A percentile compares a stretch with the other conserved stretches of the same genome.
phyloP scores from a whole-genome alignment of 2,329 filamentous ascomycete species.

The Diaporthe batatas region DNA sequence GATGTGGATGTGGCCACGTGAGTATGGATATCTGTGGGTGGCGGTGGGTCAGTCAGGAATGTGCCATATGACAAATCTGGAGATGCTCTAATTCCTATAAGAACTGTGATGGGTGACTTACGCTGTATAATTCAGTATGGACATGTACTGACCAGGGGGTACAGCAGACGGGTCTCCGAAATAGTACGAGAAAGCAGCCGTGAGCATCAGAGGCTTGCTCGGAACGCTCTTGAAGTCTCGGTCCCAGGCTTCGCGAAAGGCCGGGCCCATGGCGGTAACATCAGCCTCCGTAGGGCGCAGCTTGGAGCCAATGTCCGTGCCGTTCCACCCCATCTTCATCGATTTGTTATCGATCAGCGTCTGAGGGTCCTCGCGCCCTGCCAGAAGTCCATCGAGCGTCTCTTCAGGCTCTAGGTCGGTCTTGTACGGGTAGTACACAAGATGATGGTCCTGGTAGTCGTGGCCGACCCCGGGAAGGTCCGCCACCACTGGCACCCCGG shows the following conservation, averaged over 20 bases:
- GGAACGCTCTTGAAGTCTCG: constrained; percentile 57
- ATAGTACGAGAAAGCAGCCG: constrained; percentile 32
- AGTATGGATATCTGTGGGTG: constrained; percentile 64
- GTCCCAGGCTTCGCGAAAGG: constrained; percentile 65
- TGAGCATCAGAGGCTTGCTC: constrained; percentile 46
- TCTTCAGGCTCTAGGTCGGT: constrained; percentile 59
- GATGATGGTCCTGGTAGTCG: constrained; percentile 68
- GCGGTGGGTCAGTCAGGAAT: not conserved
- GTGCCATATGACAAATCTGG: not conserved
- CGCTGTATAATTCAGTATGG: constrained; percentile 9
- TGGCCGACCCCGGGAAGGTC: constrained; percentile 66
- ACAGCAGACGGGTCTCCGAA: constrained; percentile 6
- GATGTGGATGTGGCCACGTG: constrained; percentile 73
- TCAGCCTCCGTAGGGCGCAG: constrained; percentile 65
- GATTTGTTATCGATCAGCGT: constrained; percentile 46
- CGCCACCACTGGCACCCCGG: constrained; percentile 61
- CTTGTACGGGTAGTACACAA: constrained; percentile 64
- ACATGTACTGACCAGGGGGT: constrained; percentile 3
- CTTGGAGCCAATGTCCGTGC: constrained; percentile 65
- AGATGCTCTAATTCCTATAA: constrained; percentile 55
- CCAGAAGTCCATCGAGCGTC: constrained; percentile 54
- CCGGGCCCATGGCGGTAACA: constrained; percentile 61
- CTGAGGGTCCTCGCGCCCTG: constrained; percentile 42
- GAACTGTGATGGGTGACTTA: constrained; percentile 29
- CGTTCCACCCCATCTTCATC: constrained; percentile 66